These are phyloP conservation scores for Mycogone perniciosa DNA, from an alignment of 2,329 filamentous ascomycete genomes.

Conservation along the genomic window DNA sequence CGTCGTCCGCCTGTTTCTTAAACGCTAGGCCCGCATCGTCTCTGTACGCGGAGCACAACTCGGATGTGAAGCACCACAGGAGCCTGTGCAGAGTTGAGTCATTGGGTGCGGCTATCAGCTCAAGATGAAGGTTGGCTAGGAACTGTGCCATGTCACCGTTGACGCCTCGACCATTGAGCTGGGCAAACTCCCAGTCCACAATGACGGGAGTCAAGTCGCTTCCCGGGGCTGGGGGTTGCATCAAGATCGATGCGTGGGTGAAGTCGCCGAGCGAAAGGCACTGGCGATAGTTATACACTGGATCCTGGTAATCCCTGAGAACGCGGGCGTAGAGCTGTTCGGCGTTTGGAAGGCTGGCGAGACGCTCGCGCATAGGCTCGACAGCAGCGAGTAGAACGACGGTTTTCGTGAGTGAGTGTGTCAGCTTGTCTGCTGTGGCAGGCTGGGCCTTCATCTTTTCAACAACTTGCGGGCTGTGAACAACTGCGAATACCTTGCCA, in stretches of 20 bases:
- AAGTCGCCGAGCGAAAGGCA: conserved; percentile 17
- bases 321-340: conserved; percentile 9
- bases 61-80: conserved; percentile 6
- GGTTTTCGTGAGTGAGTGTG: conserved; percentile 8
- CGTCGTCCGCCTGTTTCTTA: conserved; percentile 1
- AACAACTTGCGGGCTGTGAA: conserved; percentile 8
- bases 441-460: conserved; percentile 1
- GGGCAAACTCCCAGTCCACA: conserved; percentile 19
- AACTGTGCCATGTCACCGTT: conserved; percentile 17
- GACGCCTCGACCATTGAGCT: conserved; percentile 15
- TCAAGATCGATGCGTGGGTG: conserved; percentile 15
- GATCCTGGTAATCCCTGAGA: conserved; percentile 7
- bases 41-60: conserved; percentile 13
- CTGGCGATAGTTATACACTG: conserved; percentile 4
- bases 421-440: conserved; percentile 2
- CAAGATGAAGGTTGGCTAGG: conserved; percentile 10
- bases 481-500: conserved; percentile 11
- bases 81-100: background rate
- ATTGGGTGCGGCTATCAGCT: conserved; percentile 4
- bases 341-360: conserved; percentile 7
- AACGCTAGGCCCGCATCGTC: conserved; percentile 4
- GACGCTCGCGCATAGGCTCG: conserved; percentile 11
- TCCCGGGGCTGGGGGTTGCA: background rate
- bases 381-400: conserved; percentile 14
- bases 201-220: conserved; percentile 12